Evolutionary conservation across 2,329 filamentous ascomycete genomes (phyloP).

Genomic region (Fusarium keratoplasticum): DNA sequence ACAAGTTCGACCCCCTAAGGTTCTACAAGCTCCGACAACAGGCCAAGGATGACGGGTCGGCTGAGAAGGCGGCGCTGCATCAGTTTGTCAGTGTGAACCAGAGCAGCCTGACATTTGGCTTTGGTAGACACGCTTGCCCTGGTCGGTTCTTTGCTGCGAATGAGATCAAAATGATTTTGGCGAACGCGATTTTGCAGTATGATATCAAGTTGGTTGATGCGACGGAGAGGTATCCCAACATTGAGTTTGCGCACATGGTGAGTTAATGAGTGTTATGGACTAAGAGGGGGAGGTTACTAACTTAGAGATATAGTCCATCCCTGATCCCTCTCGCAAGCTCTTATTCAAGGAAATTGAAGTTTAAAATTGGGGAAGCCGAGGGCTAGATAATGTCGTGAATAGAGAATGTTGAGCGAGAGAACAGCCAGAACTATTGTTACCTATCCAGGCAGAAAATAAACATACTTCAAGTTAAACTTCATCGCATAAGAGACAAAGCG

Average conservation of each 20-base stretch:
- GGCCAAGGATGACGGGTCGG: slow-evolving; percentile 17
- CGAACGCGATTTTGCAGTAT: slow-evolving; percentile 55
- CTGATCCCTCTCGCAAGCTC: background rate
- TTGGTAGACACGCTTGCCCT: slow-evolving; percentile 55
- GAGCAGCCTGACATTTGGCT: slow-evolving; percentile 52
- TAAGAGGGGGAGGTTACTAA: too few relatives aligned
- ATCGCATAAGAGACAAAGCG: too few relatives aligned
- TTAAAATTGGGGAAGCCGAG: too few relatives aligned
- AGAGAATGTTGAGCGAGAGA: too few relatives aligned
- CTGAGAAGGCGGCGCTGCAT: slow-evolving; percentile 41
- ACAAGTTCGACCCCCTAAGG: slow-evolving; percentile 57
- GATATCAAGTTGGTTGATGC: slow-evolving; percentile 45
- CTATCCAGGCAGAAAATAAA: too few relatives aligned
- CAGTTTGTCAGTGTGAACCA: slow-evolving; percentile 57
- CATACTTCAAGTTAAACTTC: too few relatives aligned
- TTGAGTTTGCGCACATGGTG: slow-evolving; percentile 21
- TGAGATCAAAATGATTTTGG: slow-evolving; percentile 59
- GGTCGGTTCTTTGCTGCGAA: slow-evolving; percentile 59
- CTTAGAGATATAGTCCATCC: background rate
- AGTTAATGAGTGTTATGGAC: too few relatives aligned
- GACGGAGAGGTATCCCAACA: slow-evolving; percentile 21
- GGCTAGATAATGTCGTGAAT: too few relatives aligned
- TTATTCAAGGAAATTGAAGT: too few relatives aligned
- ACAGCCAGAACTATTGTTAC: too few relatives aligned
- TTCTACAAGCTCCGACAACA: slow-evolving; percentile 55